These are phyloP conservation scores for Malassezia arunalokei DNA, from an alignment of 1,284 basidiomycete genomes.

Conservation along the genomic window DNA sequence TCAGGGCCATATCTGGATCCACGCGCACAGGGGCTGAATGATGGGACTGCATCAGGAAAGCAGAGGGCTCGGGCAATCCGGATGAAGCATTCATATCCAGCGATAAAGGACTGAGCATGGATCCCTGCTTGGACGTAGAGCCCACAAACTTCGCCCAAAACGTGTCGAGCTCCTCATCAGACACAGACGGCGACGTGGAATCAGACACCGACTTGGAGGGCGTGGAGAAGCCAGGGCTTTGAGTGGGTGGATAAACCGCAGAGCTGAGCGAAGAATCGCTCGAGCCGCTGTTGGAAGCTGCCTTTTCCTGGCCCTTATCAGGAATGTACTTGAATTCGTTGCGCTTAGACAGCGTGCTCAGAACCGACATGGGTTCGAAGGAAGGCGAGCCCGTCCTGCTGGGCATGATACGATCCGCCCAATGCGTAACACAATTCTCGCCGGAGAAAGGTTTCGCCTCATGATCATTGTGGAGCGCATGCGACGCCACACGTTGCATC, in stretches of 20 bases:
- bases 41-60: background rate
- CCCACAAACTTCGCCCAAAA: constrained; percentile 11
- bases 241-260: no score
- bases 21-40: background rate
- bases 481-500: constrained; percentile 20
- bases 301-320: background rate
- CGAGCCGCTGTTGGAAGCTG: no score
- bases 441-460: background rate
- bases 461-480: background rate
- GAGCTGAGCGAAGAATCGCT: background rate
- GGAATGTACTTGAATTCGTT: background rate
- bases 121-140: background rate
- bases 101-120: background rate
- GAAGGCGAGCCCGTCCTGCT: background rate
- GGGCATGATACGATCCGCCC: constrained; percentile 10
- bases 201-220: background rate
- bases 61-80: constrained; percentile 1
- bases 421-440: constrained; percentile 9
- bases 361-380: constrained; percentile 8
- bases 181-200: background rate
- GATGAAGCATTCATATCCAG: background rate
- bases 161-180: constrained; percentile 5
- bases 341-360: background rate
- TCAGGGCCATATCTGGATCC: background rate
- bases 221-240: background rate